Evolutionary conservation across 2,329 filamentous ascomycete species (phyloP), one percentile per base, ranked within the genome.

Genomic region (Aspergillus tanneri): DNA sequence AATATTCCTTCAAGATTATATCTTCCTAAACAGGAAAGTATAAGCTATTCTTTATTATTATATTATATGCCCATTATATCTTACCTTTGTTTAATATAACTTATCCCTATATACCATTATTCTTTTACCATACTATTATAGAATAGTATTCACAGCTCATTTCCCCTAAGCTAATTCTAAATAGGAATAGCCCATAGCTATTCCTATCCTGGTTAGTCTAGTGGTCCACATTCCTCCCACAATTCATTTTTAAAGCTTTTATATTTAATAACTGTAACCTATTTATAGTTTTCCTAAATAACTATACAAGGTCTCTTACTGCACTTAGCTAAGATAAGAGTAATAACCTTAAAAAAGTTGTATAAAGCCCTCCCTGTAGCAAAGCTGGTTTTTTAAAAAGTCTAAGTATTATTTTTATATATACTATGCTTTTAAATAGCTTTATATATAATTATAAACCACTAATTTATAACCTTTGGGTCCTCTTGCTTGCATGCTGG

Each of bases 221-320:
- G n/a, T n/a, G n/a, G n/a, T n/a, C n/a, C n/a, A n/a, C n/a, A n/a
- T n/a, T n/a, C n/a, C n/a, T n/a, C n/a, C n/a, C n/a, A n/a, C n/a
- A n/a, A n/a, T n/a, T n/a, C n/a, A n/a, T n/a, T n/a, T n/a, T n/a
- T n/a, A n/a, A n/a, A n/a, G n/a, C n/a, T n/a, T n/a, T n/a, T n/a
- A n/a, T n/a, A n/a, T 47, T 52, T 25, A 47, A 55, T 52, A 37
- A 49, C 37, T 40, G 23, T 49, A 42, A 54, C 38, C 37, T 46
- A 54, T 52, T 54, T 39, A 41, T 23, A 25, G 27, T 47, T 52
- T 9, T 25, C 43, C 12, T 49, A 27, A 11, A 54, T 46, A 49
- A 47, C 38, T 46, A 9, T 53, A 18, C 19, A 22, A 28, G 27
- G 35, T 25, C 36, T 36, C 23, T 48, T 21, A 27, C 44, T 46